Conservation (phyloP, 2,329 filamentous ascomycete genomes). For the Leptodontidium sp. region DNA sequence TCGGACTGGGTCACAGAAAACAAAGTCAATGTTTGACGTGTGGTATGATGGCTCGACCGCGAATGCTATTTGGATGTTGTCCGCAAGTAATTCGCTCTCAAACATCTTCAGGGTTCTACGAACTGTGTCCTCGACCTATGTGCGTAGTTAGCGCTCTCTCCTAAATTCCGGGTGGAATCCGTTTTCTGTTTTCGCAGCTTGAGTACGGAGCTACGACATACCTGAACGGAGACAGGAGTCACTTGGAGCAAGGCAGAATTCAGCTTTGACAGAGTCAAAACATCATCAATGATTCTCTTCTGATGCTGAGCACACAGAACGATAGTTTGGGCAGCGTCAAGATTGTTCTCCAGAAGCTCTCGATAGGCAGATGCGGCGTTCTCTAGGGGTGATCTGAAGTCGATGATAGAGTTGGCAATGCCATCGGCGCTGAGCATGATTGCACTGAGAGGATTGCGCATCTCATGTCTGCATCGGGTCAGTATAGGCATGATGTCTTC, state of each 20-base stretch:
- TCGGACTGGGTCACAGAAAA: conserved; percentile 76
- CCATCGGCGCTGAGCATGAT: conserved; percentile 80
- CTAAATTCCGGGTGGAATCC: not conserved
- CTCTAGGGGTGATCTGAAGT: conserved; percentile 45
- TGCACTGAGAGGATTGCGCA: conserved; percentile 80
- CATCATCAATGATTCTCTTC: conserved; percentile 73
- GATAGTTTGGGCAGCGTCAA: conserved; percentile 79
- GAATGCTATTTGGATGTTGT: conserved; percentile 74
- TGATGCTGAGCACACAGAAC: conserved; percentile 81
- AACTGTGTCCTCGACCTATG: conserved; percentile 68
- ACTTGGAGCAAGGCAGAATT: conserved; percentile 75
- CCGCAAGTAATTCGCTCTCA: conserved; percentile 74
- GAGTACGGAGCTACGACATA: not conserved
- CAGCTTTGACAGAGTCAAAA: conserved; percentile 72
- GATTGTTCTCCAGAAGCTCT: conserved; percentile 60
- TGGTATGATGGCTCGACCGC: conserved; percentile 72
- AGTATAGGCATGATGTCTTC: not conserved
- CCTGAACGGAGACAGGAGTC: conserved; percentile 59
- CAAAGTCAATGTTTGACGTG: conserved; percentile 71
- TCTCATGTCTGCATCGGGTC: conserved; percentile 60
- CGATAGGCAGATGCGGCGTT: conserved; percentile 45
- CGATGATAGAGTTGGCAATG: conserved; percentile 58
- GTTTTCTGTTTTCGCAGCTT: not conserved
- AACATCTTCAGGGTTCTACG: conserved; percentile 78
- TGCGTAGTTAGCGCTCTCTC: not conserved